Conservation (phyloP, 2,329 filamentous ascomycete genomes). For the Paraconiothyrium sp. region DNA sequence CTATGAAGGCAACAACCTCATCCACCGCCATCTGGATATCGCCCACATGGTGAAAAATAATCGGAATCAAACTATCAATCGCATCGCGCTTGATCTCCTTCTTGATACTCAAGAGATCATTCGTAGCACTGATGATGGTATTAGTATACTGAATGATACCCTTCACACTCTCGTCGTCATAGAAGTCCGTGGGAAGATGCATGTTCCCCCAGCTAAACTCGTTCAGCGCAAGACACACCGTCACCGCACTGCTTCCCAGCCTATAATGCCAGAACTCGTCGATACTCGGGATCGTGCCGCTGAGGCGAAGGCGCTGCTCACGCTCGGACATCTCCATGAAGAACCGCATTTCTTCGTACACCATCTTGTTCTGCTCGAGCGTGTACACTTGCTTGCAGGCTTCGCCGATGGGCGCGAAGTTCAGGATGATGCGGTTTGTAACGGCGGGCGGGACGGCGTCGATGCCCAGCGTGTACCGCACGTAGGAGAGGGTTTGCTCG, state of each 20-base stretch:
- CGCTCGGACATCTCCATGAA: slow-evolving; percentile 19
- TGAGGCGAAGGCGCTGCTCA: slow-evolving; percentile 22
- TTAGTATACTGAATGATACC: no score
- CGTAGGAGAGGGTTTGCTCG: slow-evolving; percentile 21
- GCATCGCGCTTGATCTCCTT: slow-evolving; percentile 21
- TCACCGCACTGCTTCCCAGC: slow-evolving; percentile 25
- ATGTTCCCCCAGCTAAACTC: slow-evolving; percentile 22
- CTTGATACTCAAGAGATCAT: slow-evolving; percentile 20
- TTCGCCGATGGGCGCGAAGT: no score
- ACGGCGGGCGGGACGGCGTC: slow-evolving; percentile 3
- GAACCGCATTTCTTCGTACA: slow-evolving; percentile 16
- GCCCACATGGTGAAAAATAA: slow-evolving; percentile 14
- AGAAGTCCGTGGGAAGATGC: not conserved
- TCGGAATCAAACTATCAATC: slow-evolving; percentile 21
- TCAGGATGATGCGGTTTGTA: no score
- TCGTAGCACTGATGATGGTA: slow-evolving; percentile 9
- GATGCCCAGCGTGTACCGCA: slow-evolving; percentile 20
- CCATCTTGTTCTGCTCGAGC: slow-evolving; percentile 10
- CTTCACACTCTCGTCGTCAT: no score
- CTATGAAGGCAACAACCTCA: slow-evolving; percentile 17
- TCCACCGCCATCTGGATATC: slow-evolving; percentile 19
- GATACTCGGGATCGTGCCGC: slow-evolving; percentile 10
- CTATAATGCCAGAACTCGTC: slow-evolving; percentile 23
- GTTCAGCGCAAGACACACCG: slow-evolving; percentile 19
- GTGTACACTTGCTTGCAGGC: not conserved